Conservation (phyloP, 2,329 filamentous ascomycete species). For the Scedosporium minutisporum region DNA sequence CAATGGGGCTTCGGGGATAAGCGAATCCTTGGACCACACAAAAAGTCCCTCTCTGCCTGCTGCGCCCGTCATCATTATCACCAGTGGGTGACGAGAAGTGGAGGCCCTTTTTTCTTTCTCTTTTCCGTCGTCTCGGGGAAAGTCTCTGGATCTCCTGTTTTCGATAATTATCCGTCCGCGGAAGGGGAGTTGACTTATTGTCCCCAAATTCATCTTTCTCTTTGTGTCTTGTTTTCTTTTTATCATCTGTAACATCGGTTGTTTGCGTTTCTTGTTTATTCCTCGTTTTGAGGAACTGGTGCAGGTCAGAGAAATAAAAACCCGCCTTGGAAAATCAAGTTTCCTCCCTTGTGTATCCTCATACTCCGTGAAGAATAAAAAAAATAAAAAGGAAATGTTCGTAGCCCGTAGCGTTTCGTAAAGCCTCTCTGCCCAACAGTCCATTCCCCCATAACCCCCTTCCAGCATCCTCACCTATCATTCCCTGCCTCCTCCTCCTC, state of each 20-base stretch:
- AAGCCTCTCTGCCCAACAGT: background rate
- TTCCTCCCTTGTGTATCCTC: background rate
- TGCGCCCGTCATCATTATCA: too few species aligned
- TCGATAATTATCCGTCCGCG: background rate
- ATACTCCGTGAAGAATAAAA: background rate
- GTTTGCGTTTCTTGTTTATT: background rate
- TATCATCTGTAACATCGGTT: conserved; percentile 16
- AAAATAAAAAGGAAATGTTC: background rate
- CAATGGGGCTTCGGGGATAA: too few species aligned
- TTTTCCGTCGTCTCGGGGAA: background rate
- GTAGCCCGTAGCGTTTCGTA: background rate
- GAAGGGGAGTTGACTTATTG: background rate
- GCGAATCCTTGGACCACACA: too few species aligned
- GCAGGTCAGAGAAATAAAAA: background rate
- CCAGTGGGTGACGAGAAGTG: too few species aligned
- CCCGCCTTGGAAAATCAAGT: background rate
- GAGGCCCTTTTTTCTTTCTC: too few species aligned
- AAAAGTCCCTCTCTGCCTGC: too few species aligned
- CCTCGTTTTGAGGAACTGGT: background rate
- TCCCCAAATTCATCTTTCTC: conserved; percentile 11
- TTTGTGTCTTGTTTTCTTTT: conserved; percentile 13
- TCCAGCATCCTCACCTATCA: conserved; percentile 1
- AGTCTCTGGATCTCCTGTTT: background rate
- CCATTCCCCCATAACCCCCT: background rate
- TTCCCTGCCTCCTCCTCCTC: conserved; percentile 1